phyloP scores from a whole-genome alignment of 257 asterid species.

The Solanum megistacrolobum region DNA sequence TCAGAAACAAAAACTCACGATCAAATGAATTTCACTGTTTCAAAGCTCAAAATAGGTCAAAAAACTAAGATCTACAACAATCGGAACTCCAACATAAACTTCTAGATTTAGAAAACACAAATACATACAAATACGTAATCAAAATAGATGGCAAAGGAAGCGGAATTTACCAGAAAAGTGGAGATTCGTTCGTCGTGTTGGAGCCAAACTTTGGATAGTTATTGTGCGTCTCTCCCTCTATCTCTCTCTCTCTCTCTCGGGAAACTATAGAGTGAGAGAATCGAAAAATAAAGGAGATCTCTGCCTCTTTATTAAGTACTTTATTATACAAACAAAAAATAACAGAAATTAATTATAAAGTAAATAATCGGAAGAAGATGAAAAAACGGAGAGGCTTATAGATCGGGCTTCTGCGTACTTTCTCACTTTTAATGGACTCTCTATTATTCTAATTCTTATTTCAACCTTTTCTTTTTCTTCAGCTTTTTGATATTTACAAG shows the following conservation, averaged over 20 bases:
- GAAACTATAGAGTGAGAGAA: background rate
- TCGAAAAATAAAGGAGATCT: background rate
- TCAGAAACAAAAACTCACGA: background rate
- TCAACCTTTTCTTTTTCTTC: background rate
- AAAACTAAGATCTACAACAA: background rate
- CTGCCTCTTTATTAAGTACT: background rate
- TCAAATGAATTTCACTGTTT: background rate
- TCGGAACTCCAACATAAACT: background rate
- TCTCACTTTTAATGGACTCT: background rate
- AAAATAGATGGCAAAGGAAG: background rate
- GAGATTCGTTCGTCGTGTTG: background rate
- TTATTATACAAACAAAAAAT: background rate
- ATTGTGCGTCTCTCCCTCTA: background rate
- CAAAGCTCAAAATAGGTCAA: background rate
- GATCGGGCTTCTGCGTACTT: slow-evolving; percentile 7
- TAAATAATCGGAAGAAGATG: background rate
- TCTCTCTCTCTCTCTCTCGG: background rate
- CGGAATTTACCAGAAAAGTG: background rate
- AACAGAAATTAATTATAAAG: background rate
- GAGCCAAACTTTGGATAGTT: background rate
- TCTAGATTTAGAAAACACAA: background rate
- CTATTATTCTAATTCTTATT: background rate
- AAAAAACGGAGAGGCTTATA: background rate
- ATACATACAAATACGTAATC: background rate
- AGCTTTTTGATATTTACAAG: background rate